These are phyloP conservation scores for Fusarium sp. DNA, from an alignment of 2,329 filamentous ascomycete species.

Conservation along the genomic window DNA sequence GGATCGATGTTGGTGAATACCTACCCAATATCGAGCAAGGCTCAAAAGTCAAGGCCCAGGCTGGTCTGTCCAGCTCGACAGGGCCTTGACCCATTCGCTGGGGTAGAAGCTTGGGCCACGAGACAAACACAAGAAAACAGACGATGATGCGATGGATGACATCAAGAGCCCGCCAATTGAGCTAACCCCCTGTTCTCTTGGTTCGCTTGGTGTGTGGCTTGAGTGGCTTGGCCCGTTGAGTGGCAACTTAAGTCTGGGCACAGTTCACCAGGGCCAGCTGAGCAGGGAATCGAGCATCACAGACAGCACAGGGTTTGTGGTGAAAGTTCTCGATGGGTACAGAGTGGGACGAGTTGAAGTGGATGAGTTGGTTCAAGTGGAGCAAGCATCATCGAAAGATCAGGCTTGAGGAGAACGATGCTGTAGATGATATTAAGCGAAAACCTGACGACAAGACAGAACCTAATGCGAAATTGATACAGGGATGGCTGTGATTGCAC, in stretches of 20 bases:
- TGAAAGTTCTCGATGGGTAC: slow-evolving; percentile 10
- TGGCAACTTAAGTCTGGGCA: slow-evolving; percentile 17
- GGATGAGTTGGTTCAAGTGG: slow-evolving; percentile 21
- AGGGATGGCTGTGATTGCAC: neutral
- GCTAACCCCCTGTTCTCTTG: slow-evolving; percentile 23
- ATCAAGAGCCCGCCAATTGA: slow-evolving; percentile 33
- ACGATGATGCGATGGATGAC: slow-evolving; percentile 40
- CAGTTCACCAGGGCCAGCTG: slow-evolving; percentile 38
- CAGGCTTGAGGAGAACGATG: slow-evolving; percentile 7
- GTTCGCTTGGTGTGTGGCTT: slow-evolving; percentile 34
- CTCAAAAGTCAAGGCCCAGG: neutral
- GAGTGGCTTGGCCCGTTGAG: slow-evolving; percentile 26
- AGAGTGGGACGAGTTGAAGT: slow-evolving; percentile 13
- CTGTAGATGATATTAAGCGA: slow-evolving; percentile 7
- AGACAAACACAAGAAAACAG: slow-evolving; percentile 7
- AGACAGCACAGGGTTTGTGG: neutral
- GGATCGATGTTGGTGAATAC: neutral
- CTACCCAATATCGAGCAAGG: neutral
- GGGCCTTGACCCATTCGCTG: slow-evolving; percentile 3
- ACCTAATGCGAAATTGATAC: slow-evolving; percentile 8
- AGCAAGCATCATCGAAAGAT: neutral
- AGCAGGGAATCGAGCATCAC: slow-evolving; percentile 26
- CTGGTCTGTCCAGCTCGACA: slow-evolving; percentile 31
- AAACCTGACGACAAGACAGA: slow-evolving; percentile 26
- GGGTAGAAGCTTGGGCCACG: slow-evolving; percentile 16